These are phyloP conservation scores for Lachnellula willkommii DNA, from an alignment of 2,329 filamentous ascomycete genomes.

Conservation along the genomic window DNA sequence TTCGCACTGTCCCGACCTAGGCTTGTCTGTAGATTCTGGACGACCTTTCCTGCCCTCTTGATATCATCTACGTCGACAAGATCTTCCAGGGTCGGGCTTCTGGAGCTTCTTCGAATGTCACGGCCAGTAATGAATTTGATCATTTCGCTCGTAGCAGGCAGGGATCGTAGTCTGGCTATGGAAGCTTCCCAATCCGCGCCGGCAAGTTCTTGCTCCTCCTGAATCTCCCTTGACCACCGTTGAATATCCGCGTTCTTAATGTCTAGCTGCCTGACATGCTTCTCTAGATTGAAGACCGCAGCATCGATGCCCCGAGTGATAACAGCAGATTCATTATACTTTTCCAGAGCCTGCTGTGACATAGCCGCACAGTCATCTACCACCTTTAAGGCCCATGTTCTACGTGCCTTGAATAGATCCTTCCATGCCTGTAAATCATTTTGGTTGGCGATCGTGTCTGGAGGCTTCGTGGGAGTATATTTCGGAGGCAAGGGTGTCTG, in stretches of 20 bases:
- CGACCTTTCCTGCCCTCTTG: conserved; percentile 64
- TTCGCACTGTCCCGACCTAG: conserved; percentile 57
- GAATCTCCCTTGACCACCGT: conserved; percentile 62
- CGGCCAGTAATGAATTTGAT: conserved; percentile 57
- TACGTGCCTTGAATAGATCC: conserved; percentile 73
- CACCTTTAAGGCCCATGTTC: conserved; percentile 70
- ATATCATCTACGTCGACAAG: conserved; percentile 71
- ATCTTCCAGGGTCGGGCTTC: conserved; percentile 60
- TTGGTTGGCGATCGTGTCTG: conserved; percentile 77
- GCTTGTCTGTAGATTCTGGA: conserved; percentile 51
- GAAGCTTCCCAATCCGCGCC: conserved; percentile 63
- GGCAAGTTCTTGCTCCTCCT: conserved; percentile 62
- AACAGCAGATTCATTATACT: conserved; percentile 67
- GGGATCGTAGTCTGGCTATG: conserved; percentile 56
- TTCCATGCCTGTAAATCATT: conserved; percentile 85
- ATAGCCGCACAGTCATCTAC: conserved; percentile 64
- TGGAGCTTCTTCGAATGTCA: conserved; percentile 38
- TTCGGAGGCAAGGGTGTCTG: conserved; percentile 48
- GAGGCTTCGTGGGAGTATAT: conserved; percentile 59
- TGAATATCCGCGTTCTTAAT: conserved; percentile 66
- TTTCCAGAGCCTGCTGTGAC: conserved; percentile 55
- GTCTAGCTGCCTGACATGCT: conserved; percentile 66
- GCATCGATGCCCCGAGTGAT: conserved; percentile 78
- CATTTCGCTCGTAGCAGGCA: conserved; percentile 62
- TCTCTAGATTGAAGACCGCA: conserved; percentile 78